These are phyloP conservation scores for Melampsora occidentalis DNA, from an alignment of 1,284 basidiomycete species.

Conservation along the genomic window DNA sequence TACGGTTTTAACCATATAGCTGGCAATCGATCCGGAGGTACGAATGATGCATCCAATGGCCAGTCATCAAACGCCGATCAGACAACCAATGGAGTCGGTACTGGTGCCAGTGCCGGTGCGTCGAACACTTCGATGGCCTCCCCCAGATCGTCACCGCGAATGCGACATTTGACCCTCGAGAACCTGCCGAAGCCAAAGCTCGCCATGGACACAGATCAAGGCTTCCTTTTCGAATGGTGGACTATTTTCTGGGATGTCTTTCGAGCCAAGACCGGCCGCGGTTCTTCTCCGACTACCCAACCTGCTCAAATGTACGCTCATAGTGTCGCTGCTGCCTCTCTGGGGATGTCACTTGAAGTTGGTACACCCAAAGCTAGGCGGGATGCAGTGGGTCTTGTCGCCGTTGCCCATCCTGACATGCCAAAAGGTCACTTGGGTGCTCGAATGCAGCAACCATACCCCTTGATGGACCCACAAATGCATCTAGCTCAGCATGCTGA, in stretches of 20 bases:
- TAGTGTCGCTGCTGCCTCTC: slow-evolving; percentile 30
- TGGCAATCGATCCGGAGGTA: slow-evolving; percentile 16
- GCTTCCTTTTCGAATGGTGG: slow-evolving; percentile 44
- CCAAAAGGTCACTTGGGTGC: slow-evolving; percentile 28
- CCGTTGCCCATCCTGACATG: slow-evolving; percentile 28
- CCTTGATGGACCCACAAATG: neutral
- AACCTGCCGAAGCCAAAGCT: slow-evolving; percentile 37
- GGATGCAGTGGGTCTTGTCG: slow-evolving; percentile 33
- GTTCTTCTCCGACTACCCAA: slow-evolving; percentile 11
- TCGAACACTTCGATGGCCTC: slow-evolving; percentile 19
- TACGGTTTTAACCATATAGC: slow-evolving; percentile 38
- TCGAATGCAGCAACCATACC: slow-evolving; percentile 27
- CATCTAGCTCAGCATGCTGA: slow-evolving; percentile 6
- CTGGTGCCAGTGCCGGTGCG: neutral
- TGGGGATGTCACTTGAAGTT: slow-evolving; percentile 13
- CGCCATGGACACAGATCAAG: slow-evolving; percentile 44
- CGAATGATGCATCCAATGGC: slow-evolving; percentile 19
- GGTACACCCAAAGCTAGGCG: slow-evolving; percentile 34
- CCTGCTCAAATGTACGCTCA: slow-evolving; percentile 35
- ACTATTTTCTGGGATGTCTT: slow-evolving; percentile 44
- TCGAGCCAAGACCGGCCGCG: slow-evolving; percentile 42
- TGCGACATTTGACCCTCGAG: slow-evolving; percentile 9
- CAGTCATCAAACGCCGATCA: slow-evolving; percentile 11
- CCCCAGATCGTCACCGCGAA: slow-evolving; percentile 24
- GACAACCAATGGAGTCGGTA: neutral